A percentile compares a stretch with the other conserved stretches of the same genome.
Conservation (phyloP, 176 grass and related monocot genomes). For the Triticum urartu region DNA sequence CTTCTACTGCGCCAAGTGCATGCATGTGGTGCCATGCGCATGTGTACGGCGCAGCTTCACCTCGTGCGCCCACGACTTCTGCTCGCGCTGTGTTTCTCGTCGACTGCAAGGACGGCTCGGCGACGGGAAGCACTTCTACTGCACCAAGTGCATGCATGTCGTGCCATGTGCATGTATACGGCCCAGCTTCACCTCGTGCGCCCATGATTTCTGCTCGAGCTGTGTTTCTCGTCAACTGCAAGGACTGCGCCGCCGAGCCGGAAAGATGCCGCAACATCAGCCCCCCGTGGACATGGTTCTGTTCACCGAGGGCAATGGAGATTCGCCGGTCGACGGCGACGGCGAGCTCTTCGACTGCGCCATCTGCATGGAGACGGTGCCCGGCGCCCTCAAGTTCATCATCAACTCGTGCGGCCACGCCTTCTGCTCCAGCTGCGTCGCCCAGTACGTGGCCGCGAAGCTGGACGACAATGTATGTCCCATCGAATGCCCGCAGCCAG, state of each 20-base stretch:
- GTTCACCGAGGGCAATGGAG: not conserved
- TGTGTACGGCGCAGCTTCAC: not conserved
- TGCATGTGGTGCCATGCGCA: not conserved
- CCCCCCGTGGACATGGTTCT: too few relatives aligned
- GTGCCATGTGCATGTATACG: not conserved
- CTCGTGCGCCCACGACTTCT: not conserved
- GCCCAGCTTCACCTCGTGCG: not conserved
- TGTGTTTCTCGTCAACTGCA: not conserved
- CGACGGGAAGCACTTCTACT: not conserved
- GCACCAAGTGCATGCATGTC: not conserved
- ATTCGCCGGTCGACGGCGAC: not conserved
- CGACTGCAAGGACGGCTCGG: too few relatives aligned
- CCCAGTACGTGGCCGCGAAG: not conserved
- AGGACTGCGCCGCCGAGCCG: not conserved
- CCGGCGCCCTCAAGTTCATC: not conserved
- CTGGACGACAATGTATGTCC: not conserved
- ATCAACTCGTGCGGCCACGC: not conserved
- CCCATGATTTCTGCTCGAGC: not conserved
- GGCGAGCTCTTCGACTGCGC: not conserved
- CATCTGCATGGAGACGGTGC: not conserved
- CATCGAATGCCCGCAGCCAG: not conserved
- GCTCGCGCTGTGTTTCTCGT: not conserved
- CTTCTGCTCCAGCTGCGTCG: not conserved
- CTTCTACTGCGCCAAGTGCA: not conserved
- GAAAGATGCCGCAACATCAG: not conserved